phyloP scores from a whole-genome alignment of 495 filamentous ascomycete species.

The Xylaria telfairii region DNA sequence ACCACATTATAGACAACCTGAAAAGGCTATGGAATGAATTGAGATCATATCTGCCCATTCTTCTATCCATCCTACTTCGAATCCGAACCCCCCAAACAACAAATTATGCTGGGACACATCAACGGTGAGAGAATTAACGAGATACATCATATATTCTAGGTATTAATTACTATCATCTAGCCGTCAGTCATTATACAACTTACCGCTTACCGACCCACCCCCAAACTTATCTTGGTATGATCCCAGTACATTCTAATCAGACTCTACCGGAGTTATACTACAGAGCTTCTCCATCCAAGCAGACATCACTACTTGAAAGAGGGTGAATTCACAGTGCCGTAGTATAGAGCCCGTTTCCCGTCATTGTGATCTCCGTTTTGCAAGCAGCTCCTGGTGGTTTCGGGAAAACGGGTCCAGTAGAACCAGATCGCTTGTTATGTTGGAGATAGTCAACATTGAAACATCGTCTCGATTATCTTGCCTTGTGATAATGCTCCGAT shows the following conservation, averaged over 20 bases:
- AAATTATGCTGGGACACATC: not conserved
- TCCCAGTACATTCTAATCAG: not conserved
- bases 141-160: not conserved
- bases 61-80: too few relatives aligned
- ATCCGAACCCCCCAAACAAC: too few relatives aligned
- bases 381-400: not conserved
- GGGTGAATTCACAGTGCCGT: not conserved
- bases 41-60: too few relatives aligned
- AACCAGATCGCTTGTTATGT: not conserved
- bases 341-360: not conserved
- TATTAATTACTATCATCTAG: too few relatives aligned
- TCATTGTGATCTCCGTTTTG: not conserved
- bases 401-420: not conserved
- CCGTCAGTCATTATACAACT: not conserved
- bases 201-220: too few relatives aligned
- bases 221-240: too few relatives aligned
- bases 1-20: too few relatives aligned
- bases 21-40: too few relatives aligned
- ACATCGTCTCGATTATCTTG: not conserved
- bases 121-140: not conserved
- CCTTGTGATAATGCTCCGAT: not conserved
- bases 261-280: not conserved
- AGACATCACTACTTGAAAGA: not conserved
- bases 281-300: not conserved
- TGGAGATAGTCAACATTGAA: not conserved